phyloP scores from a whole-genome alignment of 1,284 basidiomycete genomes.

The Cutaneotrichosporon cutaneum region DNA sequence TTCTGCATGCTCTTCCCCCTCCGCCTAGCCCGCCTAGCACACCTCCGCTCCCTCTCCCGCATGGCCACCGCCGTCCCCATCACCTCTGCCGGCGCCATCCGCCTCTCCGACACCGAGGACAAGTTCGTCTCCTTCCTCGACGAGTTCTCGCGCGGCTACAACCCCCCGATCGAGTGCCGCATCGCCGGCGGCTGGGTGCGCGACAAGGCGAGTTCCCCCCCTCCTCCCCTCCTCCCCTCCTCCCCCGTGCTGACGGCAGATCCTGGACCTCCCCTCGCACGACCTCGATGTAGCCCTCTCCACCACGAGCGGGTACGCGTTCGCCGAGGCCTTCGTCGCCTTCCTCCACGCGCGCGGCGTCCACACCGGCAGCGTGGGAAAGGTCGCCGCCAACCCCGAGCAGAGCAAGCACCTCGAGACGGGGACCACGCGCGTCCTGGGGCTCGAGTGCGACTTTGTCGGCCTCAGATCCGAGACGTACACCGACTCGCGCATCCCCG shows the following conservation, averaged over 20 bases:
- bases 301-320: constrained; percentile 84
- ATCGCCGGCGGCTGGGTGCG: constrained; percentile 96
- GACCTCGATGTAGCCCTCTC: constrained; percentile 93
- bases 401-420: constrained; percentile 99
- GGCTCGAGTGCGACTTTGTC: constrained; percentile 87
- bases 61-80: constrained; percentile 8
- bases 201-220: constrained; percentile 72
- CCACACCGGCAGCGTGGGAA: constrained; percentile 63
- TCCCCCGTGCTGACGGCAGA: constrained; percentile 55
- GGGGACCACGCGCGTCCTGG: constrained; percentile 81
- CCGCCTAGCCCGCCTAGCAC: background rate
- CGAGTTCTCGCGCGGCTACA: constrained; percentile 37
- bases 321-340: constrained; percentile 75
- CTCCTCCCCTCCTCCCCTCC: too few relatives aligned
- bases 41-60: background rate
- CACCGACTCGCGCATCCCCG: constrained; percentile 85
- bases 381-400: constrained; percentile 91
- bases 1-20: constrained; percentile 7
- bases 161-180: constrained; percentile 64
- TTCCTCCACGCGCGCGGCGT: constrained; percentile 63
- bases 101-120: constrained; percentile 32
- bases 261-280: constrained; percentile 77
- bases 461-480: constrained; percentile 93
- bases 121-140: constrained; percentile 45
- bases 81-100: constrained; percentile 13